Base-by-base conservation (phyloP, 208 protist species). In the Sergeia podlipaevii region DNA sequence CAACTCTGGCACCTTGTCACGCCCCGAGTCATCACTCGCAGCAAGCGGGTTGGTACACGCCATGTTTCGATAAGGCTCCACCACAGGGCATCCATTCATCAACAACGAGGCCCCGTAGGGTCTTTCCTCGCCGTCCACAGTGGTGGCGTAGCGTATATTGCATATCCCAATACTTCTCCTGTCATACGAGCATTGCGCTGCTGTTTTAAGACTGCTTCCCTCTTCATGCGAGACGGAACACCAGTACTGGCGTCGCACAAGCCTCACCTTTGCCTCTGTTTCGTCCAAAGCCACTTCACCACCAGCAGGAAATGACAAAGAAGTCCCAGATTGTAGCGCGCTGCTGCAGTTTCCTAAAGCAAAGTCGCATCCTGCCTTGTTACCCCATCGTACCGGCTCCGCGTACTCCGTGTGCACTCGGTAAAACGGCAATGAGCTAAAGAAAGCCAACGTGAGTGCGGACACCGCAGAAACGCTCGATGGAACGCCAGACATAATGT, bases 401-500 rank as follows among this genome's bases (percentile, higher is more conserved):
- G 52, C 60, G 26, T 48, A 44, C 3, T 1, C 52, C 4, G 57
- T 43, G 39, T 84, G 57, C 7, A 82, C 73, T 4, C 7, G 34
- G 48, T 96, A 96, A 32, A 74, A 90, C 0, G 77, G 76, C 5
- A 90, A 45, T 11, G 80, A 72, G 15, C 74, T 51, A 4, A 96
- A 70, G 10, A 89, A 69, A 3, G 78, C 60, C 11, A 93, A 46
- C 1, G 87, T 93, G 3, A 95, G 45, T 18, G 43, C 29, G 1
- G 74, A 81, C n/a, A 92, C 48, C 0, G 79, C 60, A 4, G 65
- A 41, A 13, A 57, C 42, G 0, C 39, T 30, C 4, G 60, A 56
- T 2, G 70, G 60, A 0, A 81, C 56, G 20, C 82, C 90, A 1
- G 73, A 60, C 90, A 96, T 96, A 3, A 88, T 54, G 24, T 96